Evolutionary conservation across 345 rosid genomes (phyloP), one percentile per base, ranked within the genome.

Genomic region (Lenwebbia sp.): DNA sequence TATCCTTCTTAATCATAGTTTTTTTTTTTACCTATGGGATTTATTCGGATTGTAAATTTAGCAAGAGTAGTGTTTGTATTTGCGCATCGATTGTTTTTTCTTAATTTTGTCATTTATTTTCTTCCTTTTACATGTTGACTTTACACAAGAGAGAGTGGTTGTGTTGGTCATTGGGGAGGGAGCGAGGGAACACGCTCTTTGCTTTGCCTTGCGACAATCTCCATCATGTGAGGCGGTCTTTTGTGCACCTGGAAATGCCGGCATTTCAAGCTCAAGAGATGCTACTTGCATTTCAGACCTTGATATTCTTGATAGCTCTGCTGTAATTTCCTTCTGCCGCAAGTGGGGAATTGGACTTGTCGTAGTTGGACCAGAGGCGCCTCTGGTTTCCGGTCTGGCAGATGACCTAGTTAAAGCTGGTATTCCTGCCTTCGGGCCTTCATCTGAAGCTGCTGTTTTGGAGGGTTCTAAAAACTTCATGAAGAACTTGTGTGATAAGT

Each of bases 401-500:
- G 95, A 95, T 91, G 94, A 95, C 87, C 88, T 97, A 22, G 92
- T 90, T 44, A 88, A 91, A 75, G 95, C 93, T 44, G 96, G 96
- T 56, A 93, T 96, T 58, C 97, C 96, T 55, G 91, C 98, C 17
- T 95, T 97, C 86, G 99, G 99, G n/a, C 98, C 98, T 82, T 96
- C 99, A 54, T 94, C 99, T n/a, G 95, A 96, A 92, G 99, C 99
- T 84, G 99, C 99, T 83, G 98, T 97, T 82, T 86, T 97, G 88
- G 99, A 97, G 93, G 99, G 99, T 85, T 97, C 99, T 82, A 97
- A 97, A 90, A 90, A 93, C 91, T 96, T 96, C 88, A 97, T 95
- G 99, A 97, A 96, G 90, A 92, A 84, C 88, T 92, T 97, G 84
- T 97, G 99, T 82, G 95, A 93, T 89, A 96, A 97, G 84, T 96